These are phyloP conservation scores for Phialocephala sp. DNA, from an alignment of 2,329 filamentous ascomycete species.

Conservation along the genomic window DNA sequence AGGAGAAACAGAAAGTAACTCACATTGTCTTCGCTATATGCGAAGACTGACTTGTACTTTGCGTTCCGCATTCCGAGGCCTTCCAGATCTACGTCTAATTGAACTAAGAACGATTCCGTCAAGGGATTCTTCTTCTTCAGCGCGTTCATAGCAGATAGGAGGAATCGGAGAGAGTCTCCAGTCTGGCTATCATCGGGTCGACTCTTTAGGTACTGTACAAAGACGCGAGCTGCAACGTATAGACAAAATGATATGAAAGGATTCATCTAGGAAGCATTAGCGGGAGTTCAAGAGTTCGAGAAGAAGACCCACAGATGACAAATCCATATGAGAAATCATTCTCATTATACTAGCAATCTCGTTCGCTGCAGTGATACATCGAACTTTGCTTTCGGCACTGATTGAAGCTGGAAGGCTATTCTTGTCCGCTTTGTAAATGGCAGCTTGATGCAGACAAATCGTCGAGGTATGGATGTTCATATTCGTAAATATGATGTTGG, in stretches of 20 bases:
- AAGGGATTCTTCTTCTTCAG: slow-evolving; percentile 87
- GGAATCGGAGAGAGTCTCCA: slow-evolving; percentile 83
- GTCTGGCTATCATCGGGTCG: slow-evolving; percentile 83
- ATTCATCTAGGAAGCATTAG: slow-evolving; percentile 72
- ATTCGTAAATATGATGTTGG: slow-evolving; percentile 91
- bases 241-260: slow-evolving; percentile 95
- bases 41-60: slow-evolving; percentile 60
- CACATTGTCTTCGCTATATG: slow-evolving; percentile 45
- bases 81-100: slow-evolving; percentile 90
- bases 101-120: slow-evolving; percentile 92
- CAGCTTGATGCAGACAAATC: slow-evolving; percentile 97
- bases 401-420: slow-evolving; percentile 78
- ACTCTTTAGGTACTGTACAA: slow-evolving; percentile 95
- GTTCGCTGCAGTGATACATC: slow-evolving; percentile 91
- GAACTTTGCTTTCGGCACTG: slow-evolving; percentile 86
- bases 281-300: not conserved
- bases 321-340: slow-evolving; percentile 88
- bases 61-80: slow-evolving; percentile 68
- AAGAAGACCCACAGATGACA: slow-evolving; percentile 69
- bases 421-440: slow-evolving; percentile 96
- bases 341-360: slow-evolving; percentile 96
- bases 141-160: slow-evolving; percentile 88
- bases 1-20: slow-evolving; percentile 31
- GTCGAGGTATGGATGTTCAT: slow-evolving; percentile 97
- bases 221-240: slow-evolving; percentile 93